These are phyloP conservation scores for Ilex aquifolium DNA, from an alignment of 257 asterid species.

Conservation along the genomic window DNA sequence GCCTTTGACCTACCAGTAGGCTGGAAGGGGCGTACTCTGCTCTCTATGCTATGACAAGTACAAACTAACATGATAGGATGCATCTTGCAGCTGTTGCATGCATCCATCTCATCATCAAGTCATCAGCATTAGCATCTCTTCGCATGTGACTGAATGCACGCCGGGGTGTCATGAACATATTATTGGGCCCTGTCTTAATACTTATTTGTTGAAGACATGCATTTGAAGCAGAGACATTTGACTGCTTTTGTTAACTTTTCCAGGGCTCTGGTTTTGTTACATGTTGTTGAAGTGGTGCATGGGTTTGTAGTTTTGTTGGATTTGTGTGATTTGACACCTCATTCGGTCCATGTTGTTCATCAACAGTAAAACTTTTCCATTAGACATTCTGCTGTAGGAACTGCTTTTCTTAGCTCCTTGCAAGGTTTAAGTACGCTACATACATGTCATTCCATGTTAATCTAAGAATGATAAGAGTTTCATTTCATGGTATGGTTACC, in stretches of 20 bases:
- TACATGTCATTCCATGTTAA: slow-evolving; percentile 12
- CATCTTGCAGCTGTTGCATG: slow-evolving; percentile 92
- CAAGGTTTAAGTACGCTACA: slow-evolving; percentile 2
- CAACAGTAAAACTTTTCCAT: slow-evolving; percentile 4
- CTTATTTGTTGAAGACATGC: slow-evolving; percentile 43
- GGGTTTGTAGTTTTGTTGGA: slow-evolving; percentile 13
- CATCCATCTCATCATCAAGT: slow-evolving; percentile 77
- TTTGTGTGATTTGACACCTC: not conserved
- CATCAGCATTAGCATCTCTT: slow-evolving; percentile 65
- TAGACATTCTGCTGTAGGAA: slow-evolving; percentile 1
- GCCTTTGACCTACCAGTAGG: slow-evolving; percentile 72
- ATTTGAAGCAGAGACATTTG: slow-evolving; percentile 36
- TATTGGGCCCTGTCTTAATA: slow-evolving; percentile 29
- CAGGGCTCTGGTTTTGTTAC: slow-evolving; percentile 7
- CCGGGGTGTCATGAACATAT: slow-evolving; percentile 33
- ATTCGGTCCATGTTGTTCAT: not conserved
- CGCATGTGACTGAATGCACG: slow-evolving; percentile 35
- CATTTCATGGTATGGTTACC: slow-evolving; percentile 23
- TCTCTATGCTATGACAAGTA: slow-evolving; percentile 57
- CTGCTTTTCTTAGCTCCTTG: not conserved
- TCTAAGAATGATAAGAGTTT: slow-evolving; percentile 4
- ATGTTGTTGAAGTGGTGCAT: slow-evolving; percentile 16
- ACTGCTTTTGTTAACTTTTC: slow-evolving; percentile 20
- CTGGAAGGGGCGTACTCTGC: slow-evolving; percentile 80
- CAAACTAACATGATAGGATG: slow-evolving; percentile 71